phyloP scores from a whole-genome alignment of 257 asterid genomes.

The Striga asiatica region DNA sequence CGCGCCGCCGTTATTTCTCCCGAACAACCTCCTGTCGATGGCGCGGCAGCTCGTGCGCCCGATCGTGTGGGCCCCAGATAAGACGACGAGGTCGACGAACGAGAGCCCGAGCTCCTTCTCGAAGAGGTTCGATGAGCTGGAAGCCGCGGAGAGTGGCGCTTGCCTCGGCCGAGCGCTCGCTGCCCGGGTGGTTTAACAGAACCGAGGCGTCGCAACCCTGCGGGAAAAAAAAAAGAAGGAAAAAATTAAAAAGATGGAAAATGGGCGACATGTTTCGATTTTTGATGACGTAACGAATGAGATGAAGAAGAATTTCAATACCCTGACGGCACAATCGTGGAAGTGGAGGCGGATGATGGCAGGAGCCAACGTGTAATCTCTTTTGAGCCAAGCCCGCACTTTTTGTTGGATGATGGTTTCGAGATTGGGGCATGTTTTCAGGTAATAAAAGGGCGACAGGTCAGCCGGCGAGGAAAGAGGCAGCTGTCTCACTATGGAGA shows the following conservation, averaged over 20 bases:
- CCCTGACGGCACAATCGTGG: conserved; percentile 78
- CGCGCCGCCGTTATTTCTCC: conserved; percentile 12
- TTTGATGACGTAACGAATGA: too few relatives aligned
- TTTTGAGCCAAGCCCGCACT: conserved; percentile 39
- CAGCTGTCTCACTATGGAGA: conserved; percentile 20
- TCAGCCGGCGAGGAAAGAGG: too few relatives aligned
- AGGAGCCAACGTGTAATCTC: conserved; percentile 54
- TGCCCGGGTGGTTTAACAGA: conserved; percentile 43
- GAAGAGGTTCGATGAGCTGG: conserved; percentile 35
- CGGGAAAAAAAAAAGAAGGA: background rate
- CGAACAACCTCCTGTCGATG: conserved; percentile 22
- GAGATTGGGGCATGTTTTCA: conserved; percentile 42
- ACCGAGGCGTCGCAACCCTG: conserved; percentile 85
- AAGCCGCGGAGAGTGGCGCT: conserved; percentile 65
- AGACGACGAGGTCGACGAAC: conserved; percentile 60
- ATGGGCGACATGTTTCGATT: background rate
- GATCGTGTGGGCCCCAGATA: conserved; percentile 60
- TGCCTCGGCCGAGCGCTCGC: conserved; percentile 44
- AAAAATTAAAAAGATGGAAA: background rate
- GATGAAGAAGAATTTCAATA: too few relatives aligned
- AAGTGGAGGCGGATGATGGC: conserved; percentile 68
- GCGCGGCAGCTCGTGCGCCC: conserved; percentile 28
- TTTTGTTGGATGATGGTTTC: conserved; percentile 43
- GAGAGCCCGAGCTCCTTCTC: conserved; percentile 63
- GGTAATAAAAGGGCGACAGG: conserved; percentile 32